A percentile compares a stretch with the other conserved stretches of the same genome.
phyloP scores from a whole-genome alignment of 2,329 filamentous ascomycete genomes.

The Aspergillus uvarum region DNA sequence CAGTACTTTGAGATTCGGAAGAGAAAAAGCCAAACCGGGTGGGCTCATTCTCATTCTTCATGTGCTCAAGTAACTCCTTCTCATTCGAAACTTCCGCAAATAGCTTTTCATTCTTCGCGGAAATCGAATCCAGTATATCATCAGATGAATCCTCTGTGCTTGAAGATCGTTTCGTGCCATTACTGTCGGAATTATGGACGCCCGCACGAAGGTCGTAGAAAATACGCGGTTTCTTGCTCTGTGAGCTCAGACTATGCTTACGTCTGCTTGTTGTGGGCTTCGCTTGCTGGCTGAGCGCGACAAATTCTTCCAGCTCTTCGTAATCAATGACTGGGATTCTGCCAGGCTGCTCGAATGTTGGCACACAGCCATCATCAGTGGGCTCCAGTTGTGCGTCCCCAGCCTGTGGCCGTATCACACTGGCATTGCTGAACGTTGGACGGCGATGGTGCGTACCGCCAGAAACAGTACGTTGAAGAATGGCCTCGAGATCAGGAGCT shows the following conservation, averaged over 20 bases:
- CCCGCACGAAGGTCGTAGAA: constrained; percentile 61
- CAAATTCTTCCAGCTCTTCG: constrained; percentile 90
- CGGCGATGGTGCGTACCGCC: constrained; percentile 63
- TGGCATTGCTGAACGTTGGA: constrained; percentile 60
- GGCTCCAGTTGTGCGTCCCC: constrained; percentile 37
- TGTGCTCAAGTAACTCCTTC: constrained; percentile 33
- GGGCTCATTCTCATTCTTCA: constrained; percentile 55
- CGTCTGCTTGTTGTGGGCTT: constrained; percentile 39
- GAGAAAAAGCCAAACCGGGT: constrained; percentile 97
- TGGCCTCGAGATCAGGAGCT: constrained; percentile 56
- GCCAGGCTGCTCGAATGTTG: constrained; percentile 71
- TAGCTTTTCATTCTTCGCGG: constrained; percentile 36
- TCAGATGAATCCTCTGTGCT: constrained; percentile 28
- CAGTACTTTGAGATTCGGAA: constrained; percentile 87
- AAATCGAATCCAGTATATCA: constrained; percentile 29
- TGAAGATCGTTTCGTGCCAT: constrained; percentile 35
- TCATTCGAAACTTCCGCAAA: constrained; percentile 30
- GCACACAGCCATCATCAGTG: constrained; percentile 76
- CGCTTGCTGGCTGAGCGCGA: constrained; percentile 60
- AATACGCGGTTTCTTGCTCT: constrained; percentile 51
- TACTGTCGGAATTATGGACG: constrained; percentile 38
- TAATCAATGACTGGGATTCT: constrained; percentile 85
- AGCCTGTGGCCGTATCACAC: constrained; percentile 53
- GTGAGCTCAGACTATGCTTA: constrained; percentile 52
- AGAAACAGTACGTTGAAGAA: constrained; percentile 70